Percentiles rank a stretch among this genome's conserved stretches.
These are phyloP conservation scores for Heliamphora exappendiculata DNA, from an alignment of 148 eudicot genomes.

Conservation along the genomic window DNA sequence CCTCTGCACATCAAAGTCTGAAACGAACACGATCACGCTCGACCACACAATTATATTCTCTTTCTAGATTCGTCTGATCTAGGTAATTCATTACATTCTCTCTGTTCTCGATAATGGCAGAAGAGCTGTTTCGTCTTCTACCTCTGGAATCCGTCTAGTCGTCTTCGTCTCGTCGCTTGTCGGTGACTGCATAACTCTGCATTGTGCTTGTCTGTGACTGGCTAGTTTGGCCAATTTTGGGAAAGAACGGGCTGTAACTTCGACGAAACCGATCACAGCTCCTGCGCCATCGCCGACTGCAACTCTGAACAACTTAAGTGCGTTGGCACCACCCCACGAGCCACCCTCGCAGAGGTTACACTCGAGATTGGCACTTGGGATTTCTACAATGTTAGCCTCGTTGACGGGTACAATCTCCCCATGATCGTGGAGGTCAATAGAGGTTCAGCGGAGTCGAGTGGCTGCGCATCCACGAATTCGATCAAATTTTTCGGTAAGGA, in stretches of 20 bases:
- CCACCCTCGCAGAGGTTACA: conserved; percentile 75
- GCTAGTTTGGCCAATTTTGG: conserved; percentile 95
- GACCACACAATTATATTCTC: no score
- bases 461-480: conserved; percentile 50
- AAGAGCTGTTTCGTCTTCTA: no score
- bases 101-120: no score
- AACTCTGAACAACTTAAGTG: conserved; percentile 55
- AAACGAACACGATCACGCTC: no score
- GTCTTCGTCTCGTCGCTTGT: no score
- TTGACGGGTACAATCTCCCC: conserved; percentile 76
- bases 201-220: no score
- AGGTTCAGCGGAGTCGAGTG: conserved; percentile 61
- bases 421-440: conserved; percentile 51
- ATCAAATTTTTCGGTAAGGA: no score
- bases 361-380: conserved; percentile 58
- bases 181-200: no score
- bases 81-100: no score
- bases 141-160: no score
- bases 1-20: no score
- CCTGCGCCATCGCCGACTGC: conserved; percentile 66
- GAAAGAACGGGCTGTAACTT: conserved; percentile 68
- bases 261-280: conserved; percentile 49
- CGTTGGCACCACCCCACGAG: conserved; percentile 58
- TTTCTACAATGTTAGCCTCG: conserved; percentile 82
- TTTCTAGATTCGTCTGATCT: no score